These are phyloP conservation scores for Xylariaceae sp. DNA, from an alignment of 2,329 filamentous ascomycete genomes.

Conservation along the genomic window DNA sequence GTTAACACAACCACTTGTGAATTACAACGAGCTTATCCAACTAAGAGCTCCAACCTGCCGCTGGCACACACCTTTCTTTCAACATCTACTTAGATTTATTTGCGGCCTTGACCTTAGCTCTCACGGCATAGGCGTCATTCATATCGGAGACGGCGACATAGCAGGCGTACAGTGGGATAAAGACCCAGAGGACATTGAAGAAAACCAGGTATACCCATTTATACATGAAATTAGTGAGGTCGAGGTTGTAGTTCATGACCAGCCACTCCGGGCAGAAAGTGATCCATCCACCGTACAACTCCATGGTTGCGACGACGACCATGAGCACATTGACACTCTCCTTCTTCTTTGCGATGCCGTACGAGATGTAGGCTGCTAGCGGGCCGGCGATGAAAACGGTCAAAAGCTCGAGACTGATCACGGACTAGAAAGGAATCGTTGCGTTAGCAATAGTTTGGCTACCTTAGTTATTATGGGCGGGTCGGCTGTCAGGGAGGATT, in stretches of 20 bases:
- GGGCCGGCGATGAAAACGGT: constrained; percentile 69
- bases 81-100: constrained; percentile 46
- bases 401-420: constrained; percentile 69
- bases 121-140: constrained; percentile 56
- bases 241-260: constrained; percentile 64
- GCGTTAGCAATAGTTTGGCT: not conserved
- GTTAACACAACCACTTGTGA: too few species aligned
- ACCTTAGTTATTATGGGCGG: too few species aligned
- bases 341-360: constrained; percentile 61
- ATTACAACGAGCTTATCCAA: too few species aligned
- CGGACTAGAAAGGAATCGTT: constrained; percentile 46
- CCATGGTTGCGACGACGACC: constrained; percentile 68
- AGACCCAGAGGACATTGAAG: constrained; percentile 73
- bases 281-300: constrained; percentile 74
- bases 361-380: constrained; percentile 64
- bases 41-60: too few species aligned
- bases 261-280: constrained; percentile 75
- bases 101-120: constrained; percentile 38
- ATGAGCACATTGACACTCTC: constrained; percentile 65
- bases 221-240: constrained; percentile 71
- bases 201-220: constrained; percentile 71
- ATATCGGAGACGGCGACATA: constrained; percentile 63
- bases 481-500: not conserved
- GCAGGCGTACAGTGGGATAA: constrained; percentile 65
- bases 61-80: too few species aligned